Base-by-base conservation (phyloP, 805 yeast genomes). In the Novakomyces olei region DNA sequence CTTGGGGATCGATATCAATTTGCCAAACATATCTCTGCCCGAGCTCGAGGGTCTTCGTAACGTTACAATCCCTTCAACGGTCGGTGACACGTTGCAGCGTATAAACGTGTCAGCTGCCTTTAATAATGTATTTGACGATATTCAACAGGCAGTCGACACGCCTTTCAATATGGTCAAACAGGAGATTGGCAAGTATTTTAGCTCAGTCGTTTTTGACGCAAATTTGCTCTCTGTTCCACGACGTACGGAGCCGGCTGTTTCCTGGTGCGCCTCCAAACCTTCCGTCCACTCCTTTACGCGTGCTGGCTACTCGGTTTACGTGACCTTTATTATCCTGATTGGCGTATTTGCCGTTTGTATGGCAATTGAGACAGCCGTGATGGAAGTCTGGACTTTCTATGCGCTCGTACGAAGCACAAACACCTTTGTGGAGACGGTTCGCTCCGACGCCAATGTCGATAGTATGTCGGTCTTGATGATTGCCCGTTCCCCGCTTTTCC, bases 1-100 rank as follows among this genome's bases (percentile, higher is more conserved):
- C 27, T 72, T 81, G 40, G 68, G 61, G 8, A 57, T 59, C 32
- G 55, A 54, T 27, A 49, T 57, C 2, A 44, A 51, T n/a, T 39
- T 69, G 10, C 48, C 48, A 7, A 35, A 38, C 3, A 26, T 44
- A 4, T 16, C 38, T 7, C 41, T 44, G 17, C 45, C 75, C 14
- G 67, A 81, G 0, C 58, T 79, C 3, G 45, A 51, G 6, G 52
- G 67, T 0, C 51, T 85, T 41, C 52, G 63, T 39, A 53, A 72
- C 37, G 49, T 85, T 36, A 46, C 64, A 10, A 75, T 88, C 8
- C 79, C 94, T 1, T 44, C 67, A 0, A 52, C 69, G 0, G 69
- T 83, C 27, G 65, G 77, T 40, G 47, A 49, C 1, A 65, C 69
- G 19, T 55, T 88, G 12, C 63, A 65, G 3, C 39, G 45, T 1